phyloP scores from a whole-genome alignment of 225 moss, liverwort and hornwort species.

The Marchantia polymorpha region DNA sequence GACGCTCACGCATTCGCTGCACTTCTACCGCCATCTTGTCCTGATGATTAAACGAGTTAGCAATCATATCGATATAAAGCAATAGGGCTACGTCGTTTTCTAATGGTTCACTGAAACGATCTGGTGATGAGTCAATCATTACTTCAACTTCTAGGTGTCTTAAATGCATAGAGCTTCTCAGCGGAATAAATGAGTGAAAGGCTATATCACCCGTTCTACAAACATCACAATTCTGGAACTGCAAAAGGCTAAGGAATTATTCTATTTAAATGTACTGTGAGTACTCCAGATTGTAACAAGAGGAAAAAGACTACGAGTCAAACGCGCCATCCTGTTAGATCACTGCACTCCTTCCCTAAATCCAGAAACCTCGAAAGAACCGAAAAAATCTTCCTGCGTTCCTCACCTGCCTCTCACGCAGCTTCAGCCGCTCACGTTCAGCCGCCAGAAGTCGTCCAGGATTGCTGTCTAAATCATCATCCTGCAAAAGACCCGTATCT shows the following conservation, averaged over 20 bases:
- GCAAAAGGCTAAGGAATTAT: background rate
- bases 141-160: no score
- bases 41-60: constrained; percentile 33
- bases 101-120: background rate
- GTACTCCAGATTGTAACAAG: no score
- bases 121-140: background rate
- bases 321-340: no score
- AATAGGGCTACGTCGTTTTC: background rate
- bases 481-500: constrained; percentile 45
- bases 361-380: no score
- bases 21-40: constrained; percentile 81
- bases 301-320: no score
- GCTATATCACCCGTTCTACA: no score
- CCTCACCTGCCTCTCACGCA: constrained; percentile 75
- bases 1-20: constrained; percentile 74
- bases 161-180: no score
- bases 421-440: constrained; percentile 66
- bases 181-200: no score
- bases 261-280: background rate
- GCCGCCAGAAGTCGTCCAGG: constrained; percentile 59
- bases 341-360: no score
- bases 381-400: background rate
- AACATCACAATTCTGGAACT: no score
- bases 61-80: background rate
- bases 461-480: constrained; percentile 55